Evolutionary conservation across 2,329 filamentous ascomycete genomes (phyloP).

Genomic region (Colletotrichum trifolii): DNA sequence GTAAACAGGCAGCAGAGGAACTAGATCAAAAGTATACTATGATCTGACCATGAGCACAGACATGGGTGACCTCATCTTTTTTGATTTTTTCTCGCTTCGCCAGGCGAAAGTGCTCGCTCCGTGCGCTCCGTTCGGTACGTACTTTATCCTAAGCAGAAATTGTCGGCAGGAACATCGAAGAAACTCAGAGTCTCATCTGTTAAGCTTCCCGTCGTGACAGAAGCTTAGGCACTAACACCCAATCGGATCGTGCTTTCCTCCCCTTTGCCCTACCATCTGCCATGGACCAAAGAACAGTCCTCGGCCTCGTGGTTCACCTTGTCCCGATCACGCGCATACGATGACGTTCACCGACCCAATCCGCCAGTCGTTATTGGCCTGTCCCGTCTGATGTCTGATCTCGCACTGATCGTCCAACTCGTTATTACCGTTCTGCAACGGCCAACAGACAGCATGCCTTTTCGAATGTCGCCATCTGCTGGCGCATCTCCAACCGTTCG

Average conservation of each 20-base stretch:
- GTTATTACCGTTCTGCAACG: conserved; percentile 14
- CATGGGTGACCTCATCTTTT: conserved; percentile 33
- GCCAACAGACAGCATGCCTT: not conserved
- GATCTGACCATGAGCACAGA: conserved; percentile 16
- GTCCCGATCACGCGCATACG: conserved; percentile 21
- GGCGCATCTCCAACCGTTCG: conserved; percentile 2
- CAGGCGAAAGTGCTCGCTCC: not conserved
- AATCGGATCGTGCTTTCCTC: not conserved
- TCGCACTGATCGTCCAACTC: conserved; percentile 19
- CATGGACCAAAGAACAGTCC: not conserved
- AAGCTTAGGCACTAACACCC: conserved; percentile 21
- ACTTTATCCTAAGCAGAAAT: no score
- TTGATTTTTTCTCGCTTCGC: not conserved
- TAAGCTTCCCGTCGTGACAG: conserved; percentile 22
- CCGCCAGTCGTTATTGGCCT: conserved; percentile 16
- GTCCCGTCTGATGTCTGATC: conserved; percentile 31
- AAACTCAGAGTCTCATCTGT: conserved; percentile 7
- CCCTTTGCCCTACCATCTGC: not conserved
- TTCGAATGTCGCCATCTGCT: not conserved
- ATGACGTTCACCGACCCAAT: conserved; percentile 22
- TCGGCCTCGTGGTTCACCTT: not conserved
- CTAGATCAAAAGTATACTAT: no score
- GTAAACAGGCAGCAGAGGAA: not conserved
- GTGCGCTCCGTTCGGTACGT: not conserved
- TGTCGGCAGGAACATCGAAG: no score